Base-by-base conservation (phyloP, 169 alveolate genomes). In the Plasmodium inui region DNA sequence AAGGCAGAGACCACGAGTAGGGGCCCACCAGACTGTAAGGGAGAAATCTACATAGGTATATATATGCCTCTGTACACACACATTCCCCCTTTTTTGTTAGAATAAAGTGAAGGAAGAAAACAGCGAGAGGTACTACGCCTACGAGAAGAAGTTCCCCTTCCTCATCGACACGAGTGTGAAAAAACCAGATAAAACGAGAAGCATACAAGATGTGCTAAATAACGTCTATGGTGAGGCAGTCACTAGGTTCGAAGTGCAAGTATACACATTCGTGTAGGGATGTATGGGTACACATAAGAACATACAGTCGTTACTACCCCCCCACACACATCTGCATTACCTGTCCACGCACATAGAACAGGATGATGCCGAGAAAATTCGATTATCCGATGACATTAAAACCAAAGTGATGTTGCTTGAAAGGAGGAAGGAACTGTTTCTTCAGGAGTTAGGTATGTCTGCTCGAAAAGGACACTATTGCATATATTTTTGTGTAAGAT, bases 81-180 rank as follows among this genome's bases (percentile, higher is more conserved):
- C 32, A n/a, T 26, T 7, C 3, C 73, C 46, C 17, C 28, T 32
- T 30, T 50, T 22, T 41, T 73, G 28, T 78, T 57, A 88, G 94
- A 79, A 39, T 32, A 88, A 78, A 57, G 32, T 88, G 61, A 88
- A 71, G 72, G 89, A 78, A 30, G 88, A 88, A 50, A 88, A 55
- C 30, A 26, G 73, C 44, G 82, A 78, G n/a, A 61, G 46, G 30
- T 88, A 55, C 72, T 32, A 88, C 30, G 72, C 81, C 28, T 30
- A 88, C 55, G 94, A 88, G 46, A 88, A 88, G 72, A 55, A 61
- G n/a, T 78, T 34, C 50, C 94, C 94, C 39, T 88, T 88, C 70
- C 71, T 88, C 71, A 79, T 88, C 72, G 88, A 88, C 82, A 55
- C 79, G n/a, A 22, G 32, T 71, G 94, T 88, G 46, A 78, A 14